Evolutionary conservation across 495 filamentous ascomycete species (phyloP).

Genomic region (Penicillium chermesinum): DNA sequence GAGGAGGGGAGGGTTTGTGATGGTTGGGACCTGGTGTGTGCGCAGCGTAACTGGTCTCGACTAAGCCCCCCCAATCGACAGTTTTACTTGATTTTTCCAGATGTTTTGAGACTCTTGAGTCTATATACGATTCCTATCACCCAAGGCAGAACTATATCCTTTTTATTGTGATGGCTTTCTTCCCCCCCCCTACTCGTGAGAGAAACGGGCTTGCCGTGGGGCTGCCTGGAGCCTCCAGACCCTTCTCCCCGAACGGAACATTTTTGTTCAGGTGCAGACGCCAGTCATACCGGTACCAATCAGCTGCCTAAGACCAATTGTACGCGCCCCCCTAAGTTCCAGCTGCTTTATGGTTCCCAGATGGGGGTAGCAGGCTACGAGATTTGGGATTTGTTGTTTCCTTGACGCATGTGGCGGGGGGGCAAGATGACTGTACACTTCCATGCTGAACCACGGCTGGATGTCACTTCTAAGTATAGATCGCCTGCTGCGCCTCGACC

Average conservation of each 20-base stretch:
- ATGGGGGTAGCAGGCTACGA: background rate
- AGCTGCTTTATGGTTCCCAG: background rate
- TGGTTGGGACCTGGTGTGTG: slow-evolving; percentile 31
- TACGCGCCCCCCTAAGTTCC: background rate
- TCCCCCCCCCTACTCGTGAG: background rate
- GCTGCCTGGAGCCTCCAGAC: slow-evolving; percentile 8
- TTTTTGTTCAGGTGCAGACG: slow-evolving; percentile 1
- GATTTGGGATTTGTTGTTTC: background rate
- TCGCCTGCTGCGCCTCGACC: background rate
- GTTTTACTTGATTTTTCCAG: background rate
- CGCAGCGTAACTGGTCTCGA: slow-evolving; percentile 10
- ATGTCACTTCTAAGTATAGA: slow-evolving; percentile 30
- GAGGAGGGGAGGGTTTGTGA: slow-evolving; percentile 27
- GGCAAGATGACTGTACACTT: background rate
- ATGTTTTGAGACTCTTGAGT: slow-evolving; percentile 1
- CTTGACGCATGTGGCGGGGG: slow-evolving; percentile 5
- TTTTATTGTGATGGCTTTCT: background rate
- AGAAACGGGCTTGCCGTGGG: background rate
- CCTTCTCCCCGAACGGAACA: slow-evolving; percentile 6
- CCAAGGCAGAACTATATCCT: slow-evolving; percentile 13
- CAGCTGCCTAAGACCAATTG: background rate
- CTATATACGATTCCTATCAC: background rate
- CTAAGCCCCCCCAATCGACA: slow-evolving; percentile 16
- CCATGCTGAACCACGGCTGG: background rate
- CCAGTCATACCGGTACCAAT: background rate